Evolutionary conservation across 495 filamentous ascomycete species (phyloP).

Genomic region (Penicillium angulare): DNA sequence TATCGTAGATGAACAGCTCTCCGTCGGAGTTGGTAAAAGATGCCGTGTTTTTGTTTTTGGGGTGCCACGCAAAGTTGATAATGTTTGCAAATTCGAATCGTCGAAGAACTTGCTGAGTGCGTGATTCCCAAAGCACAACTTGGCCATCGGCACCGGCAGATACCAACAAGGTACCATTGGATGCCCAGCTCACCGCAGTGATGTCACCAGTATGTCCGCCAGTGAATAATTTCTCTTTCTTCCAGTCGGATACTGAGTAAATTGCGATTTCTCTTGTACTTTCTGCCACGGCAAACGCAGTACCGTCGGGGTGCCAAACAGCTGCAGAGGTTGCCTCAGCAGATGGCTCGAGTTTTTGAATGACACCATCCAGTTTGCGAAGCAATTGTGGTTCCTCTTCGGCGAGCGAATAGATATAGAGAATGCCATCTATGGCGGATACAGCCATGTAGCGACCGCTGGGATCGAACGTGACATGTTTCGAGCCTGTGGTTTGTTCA

Average conservation of each 20-base stretch:
- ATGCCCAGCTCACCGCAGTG: constrained; percentile 86
- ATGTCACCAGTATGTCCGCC: constrained; percentile 82
- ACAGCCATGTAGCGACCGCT: constrained; percentile 73
- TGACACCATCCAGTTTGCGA: constrained; percentile 80
- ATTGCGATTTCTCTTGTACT: constrained; percentile 82
- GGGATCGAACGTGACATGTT: constrained; percentile 87
- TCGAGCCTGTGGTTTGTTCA: constrained; percentile 78
- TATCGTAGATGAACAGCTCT: constrained; percentile 82
- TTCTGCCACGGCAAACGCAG: constrained; percentile 84
- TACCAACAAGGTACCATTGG: constrained; percentile 84
- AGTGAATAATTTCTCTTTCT: constrained; percentile 72
- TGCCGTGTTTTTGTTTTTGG: constrained; percentile 76
- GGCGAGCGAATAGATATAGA: constrained; percentile 85
- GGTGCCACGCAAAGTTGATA: constrained; percentile 87
- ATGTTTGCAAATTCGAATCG: constrained; percentile 76
- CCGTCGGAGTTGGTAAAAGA: constrained; percentile 91
- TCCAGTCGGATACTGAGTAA: constrained; percentile 82
- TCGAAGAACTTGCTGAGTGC: constrained; percentile 67
- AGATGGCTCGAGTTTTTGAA: constrained; percentile 73
- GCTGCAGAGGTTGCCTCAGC: constrained; percentile 72
- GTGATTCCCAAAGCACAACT: constrained; percentile 84
- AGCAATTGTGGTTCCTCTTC: constrained; percentile 78
- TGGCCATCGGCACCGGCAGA: constrained; percentile 81
- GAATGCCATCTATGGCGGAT: constrained; percentile 80
- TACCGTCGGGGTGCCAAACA: constrained; percentile 92